Conservation (phyloP, 2,329 filamentous ascomycete genomes). For the Hymenoscyphus occultus region DNA sequence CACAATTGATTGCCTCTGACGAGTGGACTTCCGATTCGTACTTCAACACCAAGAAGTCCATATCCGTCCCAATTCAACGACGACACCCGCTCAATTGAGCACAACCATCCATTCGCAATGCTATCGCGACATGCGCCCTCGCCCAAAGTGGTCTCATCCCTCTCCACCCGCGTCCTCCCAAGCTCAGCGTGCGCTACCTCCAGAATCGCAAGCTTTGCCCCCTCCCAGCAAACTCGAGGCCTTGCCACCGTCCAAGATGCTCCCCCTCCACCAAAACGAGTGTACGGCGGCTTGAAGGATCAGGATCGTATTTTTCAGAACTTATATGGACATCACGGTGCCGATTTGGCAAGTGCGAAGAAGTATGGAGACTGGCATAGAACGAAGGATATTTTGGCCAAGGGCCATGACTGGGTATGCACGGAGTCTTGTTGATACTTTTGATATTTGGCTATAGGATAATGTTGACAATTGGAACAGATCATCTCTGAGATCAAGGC, state of each 20-base stretch:
- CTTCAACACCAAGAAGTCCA: conserved; percentile 19
- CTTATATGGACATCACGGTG: conserved; percentile 87
- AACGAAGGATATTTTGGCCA: conserved; percentile 96
- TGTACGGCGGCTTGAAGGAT: conserved; percentile 85
- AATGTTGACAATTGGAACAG: conserved; percentile 41
- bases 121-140: conserved; percentile 38
- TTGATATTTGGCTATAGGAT: background rate
- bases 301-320: conserved; percentile 99
- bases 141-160: conserved; percentile 32
- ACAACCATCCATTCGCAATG: conserved; percentile 35
- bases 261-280: conserved; percentile 61
- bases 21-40: background rate
- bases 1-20: background rate
- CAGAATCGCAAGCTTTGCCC: conserved; percentile 38
- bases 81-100: conserved; percentile 35
- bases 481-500: conserved; percentile 98
- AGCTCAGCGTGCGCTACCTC: conserved; percentile 29
- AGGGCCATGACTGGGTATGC: conserved; percentile 88
- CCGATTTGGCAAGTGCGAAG: conserved; percentile 89
- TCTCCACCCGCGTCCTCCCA: conserved; percentile 34
- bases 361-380: conserved; percentile 99
- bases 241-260: conserved; percentile 81
- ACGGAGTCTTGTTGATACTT: conserved; percentile 5
- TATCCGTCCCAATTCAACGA: conserved; percentile 11
- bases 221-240: conserved; percentile 58